A percentile compares a stretch with the other conserved stretches of the same genome.
phyloP scores from a whole-genome alignment of 176 grass and related monocot genomes.

The Panicum miliaceum region DNA sequence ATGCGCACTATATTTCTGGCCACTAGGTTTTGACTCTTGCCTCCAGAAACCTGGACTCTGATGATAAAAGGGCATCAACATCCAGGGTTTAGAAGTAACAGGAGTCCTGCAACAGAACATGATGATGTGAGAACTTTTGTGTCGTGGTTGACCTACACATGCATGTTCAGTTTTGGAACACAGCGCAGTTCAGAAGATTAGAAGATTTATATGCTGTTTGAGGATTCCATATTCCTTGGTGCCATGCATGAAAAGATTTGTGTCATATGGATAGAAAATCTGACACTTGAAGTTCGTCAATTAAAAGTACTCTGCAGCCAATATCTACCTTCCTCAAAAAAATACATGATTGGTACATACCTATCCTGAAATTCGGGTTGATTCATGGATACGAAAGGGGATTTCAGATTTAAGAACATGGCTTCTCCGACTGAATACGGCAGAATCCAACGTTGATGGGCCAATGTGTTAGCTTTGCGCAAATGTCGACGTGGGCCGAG shows the following conservation, averaged over 20 bases:
- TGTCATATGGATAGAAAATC: too few species aligned
- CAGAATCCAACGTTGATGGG: background rate
- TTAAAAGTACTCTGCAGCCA: background rate
- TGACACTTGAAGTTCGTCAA: background rate
- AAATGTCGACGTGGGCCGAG: background rate
- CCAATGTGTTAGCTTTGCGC: background rate
- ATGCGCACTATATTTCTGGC: too few species aligned
- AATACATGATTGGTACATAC: background rate
- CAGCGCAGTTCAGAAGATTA: too few species aligned
- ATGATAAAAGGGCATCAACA: background rate
- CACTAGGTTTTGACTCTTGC: background rate
- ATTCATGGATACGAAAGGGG: fast-evolving
- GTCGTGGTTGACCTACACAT: too few species aligned
- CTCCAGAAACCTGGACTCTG: background rate
- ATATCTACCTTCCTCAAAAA: background rate
- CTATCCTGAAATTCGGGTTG: background rate
- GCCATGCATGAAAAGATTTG: too few species aligned
- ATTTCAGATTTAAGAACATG: background rate
- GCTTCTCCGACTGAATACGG: background rate
- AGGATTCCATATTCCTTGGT: too few species aligned
- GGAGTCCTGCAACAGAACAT: too few species aligned
- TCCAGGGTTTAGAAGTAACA: too few species aligned
- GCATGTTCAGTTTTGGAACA: too few species aligned
- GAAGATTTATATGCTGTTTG: too few species aligned
- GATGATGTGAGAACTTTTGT: too few species aligned